Evolutionary conservation across 495 filamentous ascomycete genomes (phyloP), one percentile per base, ranked within the genome.

Genomic region (Daldinia grandis): DNA sequence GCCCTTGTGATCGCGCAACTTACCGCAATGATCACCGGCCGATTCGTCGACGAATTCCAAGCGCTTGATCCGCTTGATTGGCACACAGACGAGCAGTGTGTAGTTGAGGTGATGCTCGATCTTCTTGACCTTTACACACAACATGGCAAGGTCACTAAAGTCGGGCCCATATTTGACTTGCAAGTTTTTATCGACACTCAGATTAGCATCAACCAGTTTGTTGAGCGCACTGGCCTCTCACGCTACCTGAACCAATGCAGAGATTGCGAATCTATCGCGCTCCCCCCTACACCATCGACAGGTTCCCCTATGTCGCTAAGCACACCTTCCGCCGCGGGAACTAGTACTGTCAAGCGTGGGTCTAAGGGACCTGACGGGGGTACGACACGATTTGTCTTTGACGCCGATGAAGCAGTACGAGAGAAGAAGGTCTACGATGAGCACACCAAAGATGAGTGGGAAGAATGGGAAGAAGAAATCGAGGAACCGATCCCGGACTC

Each of bases 341-440:
- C 67, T 42, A 75, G 82, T 31, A 79, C 78, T 19, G 73, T 76
- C 27, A 80, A 80, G 69, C 79, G 81, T 30, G 82, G 81, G n/a
- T 65, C 74, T 19, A 87, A 89, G 56, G 87, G 87, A 50, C 84
- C 87, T 31, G 89, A 93, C 24, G 70, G 67, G 14, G 91, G 90
- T 8, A 97, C 96, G 0, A 86, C 95, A 30, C 89, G 95, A 12
- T 99, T 97, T 75, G 93, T 97, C 83, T 88, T 98, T 30, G 93
- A 98, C 74, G 87, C 91, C 12, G 89, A 87, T 49, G 85, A 91
- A 57, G 95, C 93, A 12, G 85, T 84, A 38, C 84, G 82, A 19
- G 95, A 99, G 81, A 87, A 87, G 71, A 81, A 83, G 15, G 79
- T 84, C 7, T 91, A 95, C 10, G 82, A 85, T 10, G 82, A 87